Conservation (phyloP, 176 grass and related monocot genomes). For the Avena sativa region DNA sequence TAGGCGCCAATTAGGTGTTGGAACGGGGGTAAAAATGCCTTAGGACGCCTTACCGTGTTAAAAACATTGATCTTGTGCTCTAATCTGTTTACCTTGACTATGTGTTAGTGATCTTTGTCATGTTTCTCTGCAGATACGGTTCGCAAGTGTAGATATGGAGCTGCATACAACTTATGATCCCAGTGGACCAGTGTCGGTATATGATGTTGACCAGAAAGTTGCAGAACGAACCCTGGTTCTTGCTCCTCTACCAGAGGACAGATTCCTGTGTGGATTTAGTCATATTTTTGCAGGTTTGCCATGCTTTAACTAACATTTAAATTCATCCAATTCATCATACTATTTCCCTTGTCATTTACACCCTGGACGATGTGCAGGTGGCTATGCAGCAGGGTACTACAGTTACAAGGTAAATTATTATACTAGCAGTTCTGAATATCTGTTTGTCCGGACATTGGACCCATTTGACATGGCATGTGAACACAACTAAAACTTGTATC, state of each 20-base stretch:
- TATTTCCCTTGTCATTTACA: slow-evolving; percentile 5
- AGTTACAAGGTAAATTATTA: slow-evolving; percentile 84
- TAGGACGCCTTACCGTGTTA: too few relatives aligned
- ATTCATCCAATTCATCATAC: background rate
- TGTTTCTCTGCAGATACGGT: slow-evolving; percentile 73
- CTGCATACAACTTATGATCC: slow-evolving; percentile 86
- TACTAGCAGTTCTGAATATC: background rate
- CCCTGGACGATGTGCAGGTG: slow-evolving; percentile 54
- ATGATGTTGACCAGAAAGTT: slow-evolving; percentile 84
- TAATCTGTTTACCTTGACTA: background rate
- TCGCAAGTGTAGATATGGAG: slow-evolving; percentile 87
- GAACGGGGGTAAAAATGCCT: too few relatives aligned
- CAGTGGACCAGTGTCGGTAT: slow-evolving; percentile 63
- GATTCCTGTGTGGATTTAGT: slow-evolving; percentile 90
- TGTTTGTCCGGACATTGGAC: background rate
- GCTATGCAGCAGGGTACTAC: slow-evolving; percentile 98
- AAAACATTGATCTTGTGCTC: background rate
- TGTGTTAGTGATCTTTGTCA: background rate
- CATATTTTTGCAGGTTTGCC: slow-evolving; percentile 95
- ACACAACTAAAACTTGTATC: background rate
- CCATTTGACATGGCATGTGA: background rate
- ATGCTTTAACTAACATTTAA: slow-evolving; percentile 5
- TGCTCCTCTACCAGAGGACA: slow-evolving; percentile 83
- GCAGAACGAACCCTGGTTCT: slow-evolving; percentile 80
- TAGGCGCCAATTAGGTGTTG: too few relatives aligned